Base-by-base conservation (phyloP, 148 eudicot species). In the Oxyria digyna region DNA sequence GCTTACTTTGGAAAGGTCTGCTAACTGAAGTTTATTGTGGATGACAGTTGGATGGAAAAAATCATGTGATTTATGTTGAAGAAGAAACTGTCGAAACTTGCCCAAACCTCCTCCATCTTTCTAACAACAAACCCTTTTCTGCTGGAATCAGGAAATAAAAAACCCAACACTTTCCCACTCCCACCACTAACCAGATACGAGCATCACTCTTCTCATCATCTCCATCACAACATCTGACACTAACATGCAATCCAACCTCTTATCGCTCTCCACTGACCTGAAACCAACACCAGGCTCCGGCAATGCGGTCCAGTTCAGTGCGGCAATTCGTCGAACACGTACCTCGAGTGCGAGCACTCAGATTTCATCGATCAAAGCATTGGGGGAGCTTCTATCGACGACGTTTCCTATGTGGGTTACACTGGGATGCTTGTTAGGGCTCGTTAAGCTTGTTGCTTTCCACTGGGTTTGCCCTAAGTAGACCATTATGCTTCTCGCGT, bases 361-460 rank as follows among this genome's bases (percentile, higher is more conserved):
- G 37, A 62, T 75, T 37, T 15, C 68, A 33, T 77, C 74, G 74
- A 15, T 90, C 50, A 86, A 84, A 45, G 72, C 67, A 7, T 40
- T 80, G 3, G 74, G 91, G 4, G 94, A 90, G 42, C 84, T 68
- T 11, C 26, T 90, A 4, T 90, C 96, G 2, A 84, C 89, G 8
- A 88, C 86, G 15, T 90, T 90, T 77, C 94, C 96, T 0, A 24
- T 90, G 73, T 90, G 96, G 96, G 93, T 87, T 8, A 91, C 94
- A 27, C 67, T 84, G 43, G 93, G 96, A 12, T 87, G 94, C 79
- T 81, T 87, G 49, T 17, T 81, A 62, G 97, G 94, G 18, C 81
- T 87, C n/a, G 11, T 77, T 26, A 85, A 72, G 67, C 91, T 89
- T 0, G 71, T 43, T 42, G 81, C 82, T 33, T 91, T 78, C 78